These are phyloP conservation scores for Paxillus rubicundulus DNA, from an alignment of 768 basidiomycete species.

Conservation along the genomic window DNA sequence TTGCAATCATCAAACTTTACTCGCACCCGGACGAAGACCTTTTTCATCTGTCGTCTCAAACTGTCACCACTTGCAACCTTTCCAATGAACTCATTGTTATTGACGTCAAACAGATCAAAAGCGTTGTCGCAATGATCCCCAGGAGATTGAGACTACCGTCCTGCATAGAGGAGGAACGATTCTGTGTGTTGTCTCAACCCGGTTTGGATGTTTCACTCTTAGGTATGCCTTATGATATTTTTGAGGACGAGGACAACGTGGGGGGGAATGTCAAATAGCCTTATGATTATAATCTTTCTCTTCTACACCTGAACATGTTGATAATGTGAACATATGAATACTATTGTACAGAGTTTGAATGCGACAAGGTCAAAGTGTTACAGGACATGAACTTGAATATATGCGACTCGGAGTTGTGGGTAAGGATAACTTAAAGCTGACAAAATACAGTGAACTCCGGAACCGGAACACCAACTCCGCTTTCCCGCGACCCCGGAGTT, in stretches of 20 bases:
- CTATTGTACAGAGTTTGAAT: too few relatives aligned
- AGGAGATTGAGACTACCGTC: slow-evolving; percentile 11
- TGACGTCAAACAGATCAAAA: slow-evolving; percentile 10
- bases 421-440: too few relatives aligned
- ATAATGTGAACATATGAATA: too few relatives aligned
- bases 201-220: slow-evolving; percentile 1
- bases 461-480: too few relatives aligned
- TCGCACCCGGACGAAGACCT: slow-evolving; percentile 18
- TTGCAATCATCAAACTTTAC: slow-evolving; percentile 23
- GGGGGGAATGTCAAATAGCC: too few relatives aligned
- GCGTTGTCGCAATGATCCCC: slow-evolving; percentile 24
- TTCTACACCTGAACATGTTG: too few relatives aligned
- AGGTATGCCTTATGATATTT: neutral
- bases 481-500: too few relatives aligned
- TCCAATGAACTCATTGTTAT: slow-evolving; percentile 18
- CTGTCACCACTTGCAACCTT: slow-evolving; percentile 15
- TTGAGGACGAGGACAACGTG: neutral
- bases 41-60: slow-evolving; percentile 12
- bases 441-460: too few relatives aligned
- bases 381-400: too few relatives aligned
- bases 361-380: too few relatives aligned
- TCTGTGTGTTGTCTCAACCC: neutral
- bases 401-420: too few relatives aligned
- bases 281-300: too few relatives aligned
- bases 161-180: neutral